Base-by-base conservation (phyloP, 2,329 filamentous ascomycete species). In the Microdochium paspali region DNA sequence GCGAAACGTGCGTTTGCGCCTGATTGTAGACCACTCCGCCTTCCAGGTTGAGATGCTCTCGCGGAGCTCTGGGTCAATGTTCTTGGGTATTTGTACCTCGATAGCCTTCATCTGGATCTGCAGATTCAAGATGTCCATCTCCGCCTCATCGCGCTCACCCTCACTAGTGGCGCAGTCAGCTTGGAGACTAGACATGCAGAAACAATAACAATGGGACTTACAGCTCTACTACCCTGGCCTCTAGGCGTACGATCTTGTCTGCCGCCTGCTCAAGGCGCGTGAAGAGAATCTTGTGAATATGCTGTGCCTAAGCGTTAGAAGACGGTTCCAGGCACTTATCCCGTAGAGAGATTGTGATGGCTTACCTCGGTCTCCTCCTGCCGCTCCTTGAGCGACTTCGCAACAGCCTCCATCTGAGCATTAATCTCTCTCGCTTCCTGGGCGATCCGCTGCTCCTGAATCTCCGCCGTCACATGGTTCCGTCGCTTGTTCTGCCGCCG, bases 11-110 rank as follows among this genome's bases (percentile, higher is more conserved):
- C 69, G 67, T 54, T 67, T 71, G 48, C 68, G 66, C 61, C 76
- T 75, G 25, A 80, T 65, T 15, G 64, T 60, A 10, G 69, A 63
- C 72, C 78, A 84, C 56, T 83, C 79, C 26, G 73, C 62, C 61
- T 81, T 83, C 75, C 80, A 84, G 52, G 72, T 72, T 49, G 71
- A 65, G 52, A 84, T 82, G 60, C 77, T 79, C 51, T 74, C 70
- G 51, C 73, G 67, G 28, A 84, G 71, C 50, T 82, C 79, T 24
- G 70, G 66, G 58, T 82, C 76, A 2, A 70, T 68, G 49, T 72
- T 70, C 40, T 68, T 61, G 4, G 74, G 66, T n/a, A 73, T 61
- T 50, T 71, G 68, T 18, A 80, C 73, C 65, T 84, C 79, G 54
- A 84, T 73, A 21, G 76, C 78, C 53, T 80, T 78, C 51, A 82